Base-by-base conservation (phyloP, 1,284 basidiomycete genomes). In the Cryptococcus sp. region DNA sequence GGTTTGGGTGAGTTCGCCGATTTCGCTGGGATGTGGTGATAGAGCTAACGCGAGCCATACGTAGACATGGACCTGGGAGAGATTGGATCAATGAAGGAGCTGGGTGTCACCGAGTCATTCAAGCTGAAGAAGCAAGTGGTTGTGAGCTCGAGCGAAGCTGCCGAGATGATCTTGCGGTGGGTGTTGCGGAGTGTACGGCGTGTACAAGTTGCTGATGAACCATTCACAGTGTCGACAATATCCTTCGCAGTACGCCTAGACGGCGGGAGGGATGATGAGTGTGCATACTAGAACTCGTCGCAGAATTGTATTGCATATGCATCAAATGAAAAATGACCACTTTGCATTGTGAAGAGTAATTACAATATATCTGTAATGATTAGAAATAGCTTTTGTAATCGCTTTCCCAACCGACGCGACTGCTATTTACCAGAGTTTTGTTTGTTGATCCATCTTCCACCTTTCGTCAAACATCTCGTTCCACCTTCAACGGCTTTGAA, bases 61-160 rank as follows among this genome's bases (percentile, higher is more conserved):
- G 22, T 71, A 89, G 93, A 98, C 76, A 92, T 99, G 89, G 86
- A 93, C 50, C 74, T 85, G 38, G 96, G 91, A 11, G 80, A 81
- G 2, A 86, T 99, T 52, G 92, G 85, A 0, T 93, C 91, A 15
- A 99, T 99, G 96, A 83, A 80, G 67, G 80, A 87, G 52, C 82
- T 93, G 5, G 96, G 95, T 41, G 80, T 99, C 43, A 96, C 93
- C 0, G 95, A 99, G 81, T 93, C 89, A 69, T 99, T 93, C 81
- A 99, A 99, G 82, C 83, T 99, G 63, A 99, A 99, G 81, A 83
- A 88, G 46, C 94, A 97, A 79, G 94, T 99, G 0, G 88, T 99
- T 3, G 80, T 91, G 52, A 93, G 90, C 68, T 94, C 96, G 1
- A 93, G 87, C 62, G 96, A 99, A 78, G 96, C 95, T 10, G 89